Conservation (phyloP, 768 basidiomycete genomes). For the Boletus barrowsii region DNA sequence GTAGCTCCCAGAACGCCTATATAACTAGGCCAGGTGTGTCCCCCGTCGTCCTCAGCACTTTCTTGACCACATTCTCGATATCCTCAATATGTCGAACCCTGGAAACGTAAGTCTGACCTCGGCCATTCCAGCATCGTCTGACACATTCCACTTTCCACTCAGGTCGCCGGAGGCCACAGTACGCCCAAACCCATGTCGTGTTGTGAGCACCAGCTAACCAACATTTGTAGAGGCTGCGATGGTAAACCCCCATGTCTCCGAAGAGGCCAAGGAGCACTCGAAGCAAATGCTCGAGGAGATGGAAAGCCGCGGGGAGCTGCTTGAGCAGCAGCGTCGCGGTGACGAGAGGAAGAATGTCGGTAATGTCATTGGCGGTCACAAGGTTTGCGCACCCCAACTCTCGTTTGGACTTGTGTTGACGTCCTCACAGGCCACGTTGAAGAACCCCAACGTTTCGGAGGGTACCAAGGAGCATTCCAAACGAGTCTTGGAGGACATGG, state of each 20-base stretch:
- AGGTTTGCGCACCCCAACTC: constrained; percentile 4
- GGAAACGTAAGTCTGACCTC: constrained; percentile 17
- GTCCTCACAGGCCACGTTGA: constrained; percentile 15
- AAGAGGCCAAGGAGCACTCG: constrained; percentile 21
- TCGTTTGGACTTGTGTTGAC: background rate
- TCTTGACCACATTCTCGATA: background rate
- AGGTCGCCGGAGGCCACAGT: constrained; percentile 12
- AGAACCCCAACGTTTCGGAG: constrained; percentile 22
- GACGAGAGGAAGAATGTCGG: constrained; percentile 11
- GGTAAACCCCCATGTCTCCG: constrained; percentile 25
- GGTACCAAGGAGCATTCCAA: constrained; percentile 25
- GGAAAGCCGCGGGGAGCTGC: constrained; percentile 13
- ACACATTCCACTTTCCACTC: background rate
- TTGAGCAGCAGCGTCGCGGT: constrained; percentile 5
- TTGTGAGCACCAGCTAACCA: background rate
- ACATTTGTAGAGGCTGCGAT: constrained; percentile 21
- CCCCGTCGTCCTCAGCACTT: background rate
- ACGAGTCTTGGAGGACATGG: constrained; percentile 5
- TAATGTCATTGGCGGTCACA: constrained; percentile 23
- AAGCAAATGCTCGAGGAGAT: constrained; percentile 24
- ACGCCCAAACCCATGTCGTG: background rate
- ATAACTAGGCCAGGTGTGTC: background rate
- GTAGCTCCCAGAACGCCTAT: constrained; percentile 11
- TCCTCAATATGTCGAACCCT: constrained; percentile 10
- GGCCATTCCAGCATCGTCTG: background rate